Conservation (phyloP, 2,329 filamentous ascomycete genomes). For the Diaporthe australafricana region DNA sequence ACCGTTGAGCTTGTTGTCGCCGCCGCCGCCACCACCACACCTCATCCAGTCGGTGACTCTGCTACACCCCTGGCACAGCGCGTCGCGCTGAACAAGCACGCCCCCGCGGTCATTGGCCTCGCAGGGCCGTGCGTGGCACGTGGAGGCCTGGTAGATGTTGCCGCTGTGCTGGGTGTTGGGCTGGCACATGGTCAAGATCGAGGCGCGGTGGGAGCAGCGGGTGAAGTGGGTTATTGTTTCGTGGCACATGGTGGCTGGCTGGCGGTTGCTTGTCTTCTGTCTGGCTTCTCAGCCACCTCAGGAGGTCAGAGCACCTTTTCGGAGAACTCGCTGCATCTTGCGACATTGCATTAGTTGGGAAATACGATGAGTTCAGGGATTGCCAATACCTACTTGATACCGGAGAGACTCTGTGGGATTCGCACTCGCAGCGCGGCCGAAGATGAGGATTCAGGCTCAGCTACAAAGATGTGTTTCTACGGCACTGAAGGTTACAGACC, state of each 20-base stretch:
- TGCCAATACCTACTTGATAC: background rate
- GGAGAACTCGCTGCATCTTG: background rate
- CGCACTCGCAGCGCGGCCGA: no score
- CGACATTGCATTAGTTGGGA: background rate
- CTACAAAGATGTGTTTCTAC: background rate
- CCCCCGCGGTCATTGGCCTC: background rate
- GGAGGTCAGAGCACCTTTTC: no score
- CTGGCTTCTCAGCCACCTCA: background rate
- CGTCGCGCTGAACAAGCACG: background rate
- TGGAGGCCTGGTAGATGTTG: background rate
- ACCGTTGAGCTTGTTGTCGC: background rate
- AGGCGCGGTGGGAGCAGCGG: background rate
- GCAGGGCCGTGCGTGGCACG: background rate
- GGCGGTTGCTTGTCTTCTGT: background rate
- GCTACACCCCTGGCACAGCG: background rate
- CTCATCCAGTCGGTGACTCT: background rate
- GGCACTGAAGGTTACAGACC: background rate
- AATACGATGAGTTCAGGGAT: background rate
- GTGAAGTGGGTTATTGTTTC: background rate
- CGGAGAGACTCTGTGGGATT: background rate
- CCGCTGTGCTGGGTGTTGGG: background rate
- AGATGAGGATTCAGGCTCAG: background rate
- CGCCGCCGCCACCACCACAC: background rate
- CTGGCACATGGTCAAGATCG: background rate
- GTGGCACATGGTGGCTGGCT: constrained; percentile 5